Evolutionary conservation across 2,329 filamentous ascomycete genomes (phyloP), one percentile per base, ranked within the genome.

Genomic region (Hansfordia pulvinata): DNA sequence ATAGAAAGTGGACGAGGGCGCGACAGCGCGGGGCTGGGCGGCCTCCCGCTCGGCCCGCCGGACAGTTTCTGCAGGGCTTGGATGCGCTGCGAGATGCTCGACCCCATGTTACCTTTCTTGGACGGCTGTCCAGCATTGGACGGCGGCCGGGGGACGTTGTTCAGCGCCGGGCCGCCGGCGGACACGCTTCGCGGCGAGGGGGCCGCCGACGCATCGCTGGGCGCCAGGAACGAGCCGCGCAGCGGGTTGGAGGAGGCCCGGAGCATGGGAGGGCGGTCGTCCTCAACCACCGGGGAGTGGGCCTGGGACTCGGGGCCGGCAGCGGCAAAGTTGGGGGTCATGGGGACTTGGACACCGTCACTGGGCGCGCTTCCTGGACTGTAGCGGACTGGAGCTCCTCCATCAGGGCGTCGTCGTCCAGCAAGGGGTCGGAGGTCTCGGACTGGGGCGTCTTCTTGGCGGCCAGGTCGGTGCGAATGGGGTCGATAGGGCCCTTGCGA

Each of bases 81-180:
- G 49, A 96, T 96, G 21, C 90, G 77, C 49, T 88, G 83, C 3
- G 88, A 92, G 33, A 98, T 94, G 39, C 83, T 85, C 7, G 81
- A 85, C 6, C 84, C 86, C 14, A 96, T 69, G 42, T 82, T 90
- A 37, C 76, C 65, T 48, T 86, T 92, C 47, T 81, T 84, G 4
- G 69, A 60, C 24, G 64, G 57, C 26, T 77, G 44, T 27, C 64
- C 63, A 10, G 66, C 47, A 10, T 51, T 52, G 23, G 46, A 49
- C 17, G 59, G 52, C 38, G 70, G 67, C 35, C 65, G 69, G 6
- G 56, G 58, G 25, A 67, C 54, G 32, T 58, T 67, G 38, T 68
- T 64, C 30, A 69, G 40, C 9, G 65, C 62, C 6, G 69, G 60
- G 13, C 53, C 52, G 15, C 71, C 64, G 4, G 65, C 62, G 18